These are phyloP conservation scores for Fomitopsis serialis DNA, from an alignment of 768 basidiomycete genomes.

Conservation along the genomic window DNA sequence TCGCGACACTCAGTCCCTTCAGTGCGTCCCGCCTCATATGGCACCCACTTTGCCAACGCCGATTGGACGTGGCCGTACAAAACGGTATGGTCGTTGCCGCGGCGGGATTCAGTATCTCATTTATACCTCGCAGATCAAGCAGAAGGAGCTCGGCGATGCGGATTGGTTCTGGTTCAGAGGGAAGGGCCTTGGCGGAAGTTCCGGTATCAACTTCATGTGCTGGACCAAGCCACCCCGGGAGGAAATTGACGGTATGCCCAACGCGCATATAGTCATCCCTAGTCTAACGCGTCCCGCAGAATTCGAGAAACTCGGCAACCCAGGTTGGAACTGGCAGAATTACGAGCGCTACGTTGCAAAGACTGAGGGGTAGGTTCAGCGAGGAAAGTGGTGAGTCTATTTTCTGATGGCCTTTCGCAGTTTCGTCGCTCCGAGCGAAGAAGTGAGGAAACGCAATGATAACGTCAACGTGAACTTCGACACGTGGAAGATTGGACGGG, in stretches of 20 bases:
- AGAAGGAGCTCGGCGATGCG: slow-evolving; percentile 6
- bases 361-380: slow-evolving; percentile 16
- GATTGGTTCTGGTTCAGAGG: slow-evolving; percentile 12
- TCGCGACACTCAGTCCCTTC: not conserved
- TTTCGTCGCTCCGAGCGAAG: slow-evolving; percentile 10
- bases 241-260: slow-evolving; percentile 19
- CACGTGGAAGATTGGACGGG: slow-evolving; percentile 13
- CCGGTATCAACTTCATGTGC: slow-evolving; percentile 19
- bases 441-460: slow-evolving; percentile 1
- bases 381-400: not conserved
- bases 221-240: slow-evolving; percentile 17
- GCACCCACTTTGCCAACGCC: slow-evolving; percentile 14
- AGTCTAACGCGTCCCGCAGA: slow-evolving; percentile 6
- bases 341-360: slow-evolving; percentile 14
- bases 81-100: slow-evolving; percentile 10
- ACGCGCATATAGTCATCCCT: not conserved
- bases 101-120: not conserved
- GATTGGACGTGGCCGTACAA: slow-evolving; percentile 13
- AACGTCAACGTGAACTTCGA: slow-evolving; percentile 9
- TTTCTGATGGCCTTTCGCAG: not conserved
- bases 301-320: slow-evolving; percentile 21
- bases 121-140: slow-evolving; percentile 6
- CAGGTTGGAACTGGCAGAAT: slow-evolving; percentile 22
- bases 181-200: slow-evolving; percentile 23
- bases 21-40: slow-evolving; percentile 16